Evolutionary conservation across 2,329 filamentous ascomycete genomes (phyloP).

Genomic region (Ceratocystis smalleyi): DNA sequence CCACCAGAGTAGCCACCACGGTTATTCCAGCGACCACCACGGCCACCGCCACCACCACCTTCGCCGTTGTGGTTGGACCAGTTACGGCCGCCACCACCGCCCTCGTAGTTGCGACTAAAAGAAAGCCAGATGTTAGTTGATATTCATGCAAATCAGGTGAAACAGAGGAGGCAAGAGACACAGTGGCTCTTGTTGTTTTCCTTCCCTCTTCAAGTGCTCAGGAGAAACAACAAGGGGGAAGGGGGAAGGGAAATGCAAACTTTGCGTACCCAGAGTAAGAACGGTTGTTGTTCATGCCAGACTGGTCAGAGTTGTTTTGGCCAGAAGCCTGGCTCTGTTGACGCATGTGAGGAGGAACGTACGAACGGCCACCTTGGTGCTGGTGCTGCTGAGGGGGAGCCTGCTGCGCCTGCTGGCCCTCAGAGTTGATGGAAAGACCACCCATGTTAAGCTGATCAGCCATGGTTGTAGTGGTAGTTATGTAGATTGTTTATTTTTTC

Average conservation of each 20-base stretch:
- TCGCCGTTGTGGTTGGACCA: conserved; percentile 32
- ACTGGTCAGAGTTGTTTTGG: conserved; percentile 21
- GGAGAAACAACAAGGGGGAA: too few relatives aligned
- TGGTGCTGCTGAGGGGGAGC: conserved; percentile 16
- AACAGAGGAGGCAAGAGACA: not conserved
- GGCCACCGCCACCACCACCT: conserved; percentile 22
- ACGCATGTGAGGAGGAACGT: conserved; percentile 77
- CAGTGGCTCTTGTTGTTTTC: not conserved
- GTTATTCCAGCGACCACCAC: conserved; percentile 25
- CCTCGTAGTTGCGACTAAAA: conserved; percentile 9
- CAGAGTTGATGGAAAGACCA: conserved; percentile 38
- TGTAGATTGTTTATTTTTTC: not conserved
- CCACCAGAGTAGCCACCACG: conserved; percentile 27
- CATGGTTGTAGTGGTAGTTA: conserved; percentile 36
- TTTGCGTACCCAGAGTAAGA: conserved; percentile 46
- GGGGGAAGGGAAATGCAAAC: too few relatives aligned
- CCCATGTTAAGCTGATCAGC: conserved; percentile 74
- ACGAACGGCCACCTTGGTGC: conserved; percentile 38
- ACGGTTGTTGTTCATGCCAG: conserved; percentile 46
- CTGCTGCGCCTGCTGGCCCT: conserved; percentile 24
- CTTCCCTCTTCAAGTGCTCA: too few relatives aligned
- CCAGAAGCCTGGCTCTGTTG: conserved; percentile 27
- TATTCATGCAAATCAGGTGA: not conserved
- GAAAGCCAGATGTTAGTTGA: not conserved
- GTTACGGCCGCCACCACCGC: conserved; percentile 7